Conservation (phyloP, 371 early-diverging fungal species). For the Parasitella parasitica region DNA sequence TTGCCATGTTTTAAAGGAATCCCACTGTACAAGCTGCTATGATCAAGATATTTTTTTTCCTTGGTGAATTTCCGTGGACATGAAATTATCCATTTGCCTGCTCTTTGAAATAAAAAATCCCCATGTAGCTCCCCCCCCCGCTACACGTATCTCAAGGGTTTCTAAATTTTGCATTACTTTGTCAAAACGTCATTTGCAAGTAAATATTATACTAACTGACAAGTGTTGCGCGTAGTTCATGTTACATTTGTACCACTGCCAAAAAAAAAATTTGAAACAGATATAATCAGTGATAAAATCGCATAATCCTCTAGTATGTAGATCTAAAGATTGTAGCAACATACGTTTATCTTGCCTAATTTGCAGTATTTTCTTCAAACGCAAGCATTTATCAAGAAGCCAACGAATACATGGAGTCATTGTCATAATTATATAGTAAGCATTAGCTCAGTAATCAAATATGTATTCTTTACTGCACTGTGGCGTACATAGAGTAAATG, state of each 20-base stretch:
- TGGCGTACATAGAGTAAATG: background rate
- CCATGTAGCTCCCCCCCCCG: background rate
- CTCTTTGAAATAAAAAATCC: background rate
- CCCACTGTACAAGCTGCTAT: too few relatives aligned
- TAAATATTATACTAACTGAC: background rate
- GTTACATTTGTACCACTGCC: background rate
- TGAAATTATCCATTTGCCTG: background rate
- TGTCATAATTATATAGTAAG: background rate
- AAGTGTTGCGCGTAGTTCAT: background rate
- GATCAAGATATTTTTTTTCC: too few relatives aligned
- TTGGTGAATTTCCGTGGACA: background rate
- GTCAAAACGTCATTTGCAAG: slow-evolving; percentile 1
- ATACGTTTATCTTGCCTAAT: background rate
- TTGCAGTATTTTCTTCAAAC: background rate
- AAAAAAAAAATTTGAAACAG: slow-evolving; percentile 2
- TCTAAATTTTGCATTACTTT: background rate
- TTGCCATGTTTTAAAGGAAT: too few relatives aligned
- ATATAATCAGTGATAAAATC: background rate
- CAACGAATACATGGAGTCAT: too few relatives aligned
- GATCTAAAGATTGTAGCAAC: background rate
- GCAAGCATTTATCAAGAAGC: too few relatives aligned
- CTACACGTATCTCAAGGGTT: slow-evolving; percentile 1
- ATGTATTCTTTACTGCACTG: background rate
- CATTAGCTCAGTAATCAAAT: background rate
- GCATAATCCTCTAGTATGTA: background rate